A percentile compares a stretch with the other conserved stretches of the same genome.
phyloP scores from a whole-genome alignment of 1,139 yeast genomes.

The Protomyces gravidus region DNA sequence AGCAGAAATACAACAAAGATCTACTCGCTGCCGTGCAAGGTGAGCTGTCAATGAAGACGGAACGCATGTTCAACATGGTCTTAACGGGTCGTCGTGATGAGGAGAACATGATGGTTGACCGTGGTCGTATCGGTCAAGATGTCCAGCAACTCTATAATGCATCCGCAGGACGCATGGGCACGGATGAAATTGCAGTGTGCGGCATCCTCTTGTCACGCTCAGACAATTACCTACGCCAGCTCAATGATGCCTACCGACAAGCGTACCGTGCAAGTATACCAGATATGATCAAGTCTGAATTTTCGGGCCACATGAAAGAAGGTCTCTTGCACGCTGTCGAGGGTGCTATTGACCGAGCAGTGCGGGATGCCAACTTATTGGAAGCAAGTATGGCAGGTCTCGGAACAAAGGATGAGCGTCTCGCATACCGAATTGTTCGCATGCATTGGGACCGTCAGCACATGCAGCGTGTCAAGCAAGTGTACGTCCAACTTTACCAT shows the following conservation, averaged over 20 bases:
- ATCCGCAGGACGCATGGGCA: constrained; percentile 32
- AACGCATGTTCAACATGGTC: constrained; percentile 34
- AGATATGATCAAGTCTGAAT: constrained; percentile 32
- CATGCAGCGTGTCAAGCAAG: constrained; percentile 29
- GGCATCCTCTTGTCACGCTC: constrained; percentile 34
- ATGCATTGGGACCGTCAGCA: constrained; percentile 30
- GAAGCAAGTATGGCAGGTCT: constrained; percentile 35
- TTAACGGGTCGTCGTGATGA: constrained; percentile 32
- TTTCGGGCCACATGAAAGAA: constrained; percentile 36
- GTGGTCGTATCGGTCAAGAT: constrained; percentile 32
- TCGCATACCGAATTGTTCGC: constrained; percentile 34
- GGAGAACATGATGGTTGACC: constrained; percentile 33
- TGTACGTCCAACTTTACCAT: constrained; percentile 31
- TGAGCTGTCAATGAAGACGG: constrained; percentile 35
- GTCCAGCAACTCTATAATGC: constrained; percentile 33
- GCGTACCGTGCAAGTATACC: constrained; percentile 32
- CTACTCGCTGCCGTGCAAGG: constrained; percentile 33
- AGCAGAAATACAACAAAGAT: constrained; percentile 30
- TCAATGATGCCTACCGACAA: constrained; percentile 30
- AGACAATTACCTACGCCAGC: constrained; percentile 33
- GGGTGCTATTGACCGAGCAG: constrained; percentile 32
- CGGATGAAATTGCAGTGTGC: constrained; percentile 35
- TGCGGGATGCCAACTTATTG: constrained; percentile 34
- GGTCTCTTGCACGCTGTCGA: constrained; percentile 34
- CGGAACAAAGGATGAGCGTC: constrained; percentile 35